Conservation (phyloP, 805 yeast species). For the Cyberlindnera sargentensis region DNA sequence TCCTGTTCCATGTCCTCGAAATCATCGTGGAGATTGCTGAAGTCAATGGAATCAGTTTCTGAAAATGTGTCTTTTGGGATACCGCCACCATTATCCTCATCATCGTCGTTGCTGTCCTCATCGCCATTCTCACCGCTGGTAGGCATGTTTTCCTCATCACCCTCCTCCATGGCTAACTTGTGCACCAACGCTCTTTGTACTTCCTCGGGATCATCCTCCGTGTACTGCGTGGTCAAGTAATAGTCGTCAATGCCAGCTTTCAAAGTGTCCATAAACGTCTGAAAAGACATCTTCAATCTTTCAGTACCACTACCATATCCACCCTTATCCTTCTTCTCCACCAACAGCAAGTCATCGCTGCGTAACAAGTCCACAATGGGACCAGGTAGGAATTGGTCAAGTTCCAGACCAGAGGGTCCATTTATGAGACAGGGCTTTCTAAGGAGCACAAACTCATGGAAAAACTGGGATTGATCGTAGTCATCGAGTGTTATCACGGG, state of each 20-base stretch:
- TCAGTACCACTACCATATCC: constrained; percentile 66
- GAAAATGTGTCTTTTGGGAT: constrained; percentile 20
- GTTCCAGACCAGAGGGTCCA: constrained; percentile 31
- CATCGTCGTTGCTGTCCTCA: constrained; percentile 14
- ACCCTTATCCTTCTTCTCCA: constrained; percentile 49
- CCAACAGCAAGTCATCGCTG: constrained; percentile 35
- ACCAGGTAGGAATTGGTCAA: constrained; percentile 28
- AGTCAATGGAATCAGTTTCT: constrained; percentile 35
- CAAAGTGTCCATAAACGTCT: constrained; percentile 39
- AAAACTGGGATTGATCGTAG: constrained; percentile 4
- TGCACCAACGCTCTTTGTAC: constrained; percentile 19
- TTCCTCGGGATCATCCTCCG: constrained; percentile 35
- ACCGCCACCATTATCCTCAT: constrained; percentile 9
- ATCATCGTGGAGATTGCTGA: constrained; percentile 42
- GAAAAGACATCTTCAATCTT: constrained; percentile 43
- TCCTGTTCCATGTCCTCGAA: constrained; percentile 32
- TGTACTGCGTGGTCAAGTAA: constrained; percentile 68
- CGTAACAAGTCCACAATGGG: constrained; percentile 32
- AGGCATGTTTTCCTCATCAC: constrained; percentile 7
- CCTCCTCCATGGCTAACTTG: constrained; percentile 12
- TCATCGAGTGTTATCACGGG: not conserved
- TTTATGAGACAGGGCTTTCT: constrained; percentile 42
- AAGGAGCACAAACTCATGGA: constrained; percentile 9
- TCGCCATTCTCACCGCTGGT: constrained; percentile 2
- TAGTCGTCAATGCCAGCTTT: constrained; percentile 39